These are phyloP conservation scores for Monosporascus sp. DNA, from an alignment of 2,329 filamentous ascomycete genomes.

Conservation along the genomic window DNA sequence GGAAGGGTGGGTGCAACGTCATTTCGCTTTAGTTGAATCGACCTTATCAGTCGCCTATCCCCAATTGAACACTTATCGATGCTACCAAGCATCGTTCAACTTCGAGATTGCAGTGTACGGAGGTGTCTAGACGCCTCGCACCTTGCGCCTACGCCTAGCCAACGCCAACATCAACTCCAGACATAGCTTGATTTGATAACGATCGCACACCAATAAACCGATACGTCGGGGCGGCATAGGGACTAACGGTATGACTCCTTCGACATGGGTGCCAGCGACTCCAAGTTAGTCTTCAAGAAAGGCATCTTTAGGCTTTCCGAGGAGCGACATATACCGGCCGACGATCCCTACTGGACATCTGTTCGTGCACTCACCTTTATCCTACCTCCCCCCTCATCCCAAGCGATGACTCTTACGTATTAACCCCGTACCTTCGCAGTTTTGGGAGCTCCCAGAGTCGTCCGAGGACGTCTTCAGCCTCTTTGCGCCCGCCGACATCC, in stretches of 20 bases:
- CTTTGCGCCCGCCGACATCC: constrained; percentile 84
- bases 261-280: constrained; percentile 93
- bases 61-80: too few species aligned
- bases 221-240: neutral
- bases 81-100: too few species aligned
- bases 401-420: neutral
- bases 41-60: too few species aligned
- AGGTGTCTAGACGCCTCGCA: too few species aligned
- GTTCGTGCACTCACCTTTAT: constrained; percentile 45
- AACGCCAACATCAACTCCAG: too few species aligned
- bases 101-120: too few species aligned
- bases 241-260: constrained; percentile 20
- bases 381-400: constrained; percentile 3
- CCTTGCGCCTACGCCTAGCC: too few species aligned
- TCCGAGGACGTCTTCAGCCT: constrained; percentile 95
- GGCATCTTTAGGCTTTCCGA: constrained; percentile 97
- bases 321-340: constrained; percentile 77
- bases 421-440: constrained; percentile 46
- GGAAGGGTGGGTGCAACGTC: too few species aligned
- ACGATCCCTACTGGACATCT: constrained; percentile 89
- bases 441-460: constrained; percentile 95
- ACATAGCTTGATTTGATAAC: neutral
- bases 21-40: too few species aligned
- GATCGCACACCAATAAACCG: neutral
- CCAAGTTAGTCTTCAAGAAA: constrained; percentile 97